These are phyloP conservation scores for Talaromyces sp. DNA, from an alignment of 2,329 filamentous ascomycete genomes.

Conservation along the genomic window DNA sequence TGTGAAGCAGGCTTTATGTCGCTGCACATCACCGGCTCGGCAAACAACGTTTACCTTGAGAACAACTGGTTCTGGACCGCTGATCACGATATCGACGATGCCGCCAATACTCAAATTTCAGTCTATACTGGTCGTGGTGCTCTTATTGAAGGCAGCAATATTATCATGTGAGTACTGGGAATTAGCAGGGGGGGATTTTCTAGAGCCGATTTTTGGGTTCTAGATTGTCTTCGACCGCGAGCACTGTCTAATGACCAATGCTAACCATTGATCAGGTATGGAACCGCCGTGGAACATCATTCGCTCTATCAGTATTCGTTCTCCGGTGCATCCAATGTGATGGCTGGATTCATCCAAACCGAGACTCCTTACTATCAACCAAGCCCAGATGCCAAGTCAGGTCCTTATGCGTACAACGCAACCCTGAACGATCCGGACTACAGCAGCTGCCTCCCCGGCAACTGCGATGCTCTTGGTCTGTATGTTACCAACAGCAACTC, in stretches of 20 bases:
- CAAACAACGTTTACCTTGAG: slow-evolving; percentile 46
- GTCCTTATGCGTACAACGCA: slow-evolving; percentile 33
- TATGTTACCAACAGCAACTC: slow-evolving; percentile 49
- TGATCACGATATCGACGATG: slow-evolving; percentile 58
- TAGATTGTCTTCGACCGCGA: not conserved
- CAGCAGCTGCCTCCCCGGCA: slow-evolving; percentile 31
- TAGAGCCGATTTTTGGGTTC: not conserved
- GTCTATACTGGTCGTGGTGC: slow-evolving; percentile 56
- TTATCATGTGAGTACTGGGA: slow-evolving; percentile 38
- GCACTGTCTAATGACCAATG: not conserved
- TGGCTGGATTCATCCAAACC: slow-evolving; percentile 40
- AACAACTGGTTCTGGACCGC: slow-evolving; percentile 55
- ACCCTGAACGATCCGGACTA: slow-evolving; percentile 39
- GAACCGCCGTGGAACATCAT: slow-evolving; percentile 49
- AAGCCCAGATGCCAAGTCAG: slow-evolving; percentile 33
- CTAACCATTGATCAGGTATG: slow-evolving; percentile 30
- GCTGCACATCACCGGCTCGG: slow-evolving; percentile 38
- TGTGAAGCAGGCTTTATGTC: slow-evolving; percentile 40
- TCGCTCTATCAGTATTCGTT: slow-evolving; percentile 52
- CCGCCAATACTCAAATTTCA: slow-evolving; percentile 50
- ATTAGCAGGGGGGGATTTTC: not conserved
- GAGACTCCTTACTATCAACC: slow-evolving; percentile 45
- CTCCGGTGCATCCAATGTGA: slow-evolving; percentile 34
- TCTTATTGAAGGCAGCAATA: slow-evolving; percentile 46
- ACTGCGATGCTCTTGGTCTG: slow-evolving; percentile 50